Conservation (phyloP, 352 stramenopile species). For the Phytopythium kandeliae region DNA sequence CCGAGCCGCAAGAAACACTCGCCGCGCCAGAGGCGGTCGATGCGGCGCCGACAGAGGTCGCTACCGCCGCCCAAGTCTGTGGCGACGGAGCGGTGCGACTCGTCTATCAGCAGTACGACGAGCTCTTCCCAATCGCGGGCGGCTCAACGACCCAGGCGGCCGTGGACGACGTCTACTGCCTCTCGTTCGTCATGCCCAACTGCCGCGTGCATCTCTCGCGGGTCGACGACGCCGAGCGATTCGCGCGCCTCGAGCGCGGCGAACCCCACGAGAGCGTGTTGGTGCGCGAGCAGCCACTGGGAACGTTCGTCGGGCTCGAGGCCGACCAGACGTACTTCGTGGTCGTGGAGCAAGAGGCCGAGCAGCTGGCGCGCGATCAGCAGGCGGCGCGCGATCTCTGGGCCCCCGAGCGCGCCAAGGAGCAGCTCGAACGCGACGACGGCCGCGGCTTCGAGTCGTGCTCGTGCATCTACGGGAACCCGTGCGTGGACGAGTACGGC, state of each 20-base stretch:
- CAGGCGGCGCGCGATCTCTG: conserved; percentile 51
- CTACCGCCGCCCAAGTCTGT: background rate
- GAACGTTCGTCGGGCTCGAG: conserved; percentile 65
- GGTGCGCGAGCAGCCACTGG: conserved; percentile 57
- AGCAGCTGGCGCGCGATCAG: conserved; percentile 65
- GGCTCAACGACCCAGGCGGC: conserved; percentile 66
- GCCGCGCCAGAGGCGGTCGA: background rate
- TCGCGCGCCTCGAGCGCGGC: conserved; percentile 40
- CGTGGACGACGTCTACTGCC: conserved; percentile 83
- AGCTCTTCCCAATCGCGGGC: conserved; percentile 73
- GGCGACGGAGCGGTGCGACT: conserved; percentile 59
- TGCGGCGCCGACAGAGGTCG: conserved; percentile 9
- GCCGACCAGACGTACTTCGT: conserved; percentile 74
- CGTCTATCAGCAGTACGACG: conserved; percentile 87
- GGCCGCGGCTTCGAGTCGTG: conserved; percentile 76
- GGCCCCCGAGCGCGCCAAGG: conserved; percentile 24
- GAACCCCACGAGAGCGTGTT: conserved; percentile 40
- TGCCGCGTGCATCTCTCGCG: conserved; percentile 70
- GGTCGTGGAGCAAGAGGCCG: conserved; percentile 74
- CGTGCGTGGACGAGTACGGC: conserved; percentile 87
- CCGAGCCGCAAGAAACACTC: background rate
- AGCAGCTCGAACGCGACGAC: conserved; percentile 40
- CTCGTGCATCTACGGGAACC: conserved; percentile 88
- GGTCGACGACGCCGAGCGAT: conserved; percentile 41
- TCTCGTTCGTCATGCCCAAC: conserved; percentile 88